These are phyloP conservation scores for Cerioporus squamosus DNA, from an alignment of 1,284 basidiomycete species.

Conservation along the genomic window DNA sequence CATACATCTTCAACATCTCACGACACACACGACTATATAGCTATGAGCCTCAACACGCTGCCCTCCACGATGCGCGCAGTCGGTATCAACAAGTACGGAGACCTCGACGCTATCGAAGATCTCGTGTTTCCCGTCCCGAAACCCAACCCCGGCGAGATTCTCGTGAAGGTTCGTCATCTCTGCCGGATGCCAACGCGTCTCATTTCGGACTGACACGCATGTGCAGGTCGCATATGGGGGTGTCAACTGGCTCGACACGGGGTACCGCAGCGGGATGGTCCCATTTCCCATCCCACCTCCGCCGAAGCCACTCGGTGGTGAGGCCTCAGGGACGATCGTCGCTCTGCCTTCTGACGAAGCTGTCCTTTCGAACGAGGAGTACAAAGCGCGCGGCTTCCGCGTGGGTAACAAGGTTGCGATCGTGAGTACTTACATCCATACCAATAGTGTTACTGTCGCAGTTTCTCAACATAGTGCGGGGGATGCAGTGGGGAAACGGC, in stretches of 20 bases:
- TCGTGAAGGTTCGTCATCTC: conserved; percentile 68
- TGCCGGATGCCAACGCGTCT: neutral
- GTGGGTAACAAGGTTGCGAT: conserved; percentile 67
- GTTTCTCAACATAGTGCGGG: neutral
- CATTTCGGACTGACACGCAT: neutral
- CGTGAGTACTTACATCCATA: conserved; percentile 46
- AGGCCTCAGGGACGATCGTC: conserved; percentile 78
- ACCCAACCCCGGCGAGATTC: conserved; percentile 64
- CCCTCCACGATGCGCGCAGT: conserved; percentile 58
- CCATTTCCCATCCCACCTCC: conserved; percentile 48
- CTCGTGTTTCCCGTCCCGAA: conserved; percentile 62
- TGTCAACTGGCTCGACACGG: conserved; percentile 88
- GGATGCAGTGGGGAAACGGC: conserved; percentile 31
- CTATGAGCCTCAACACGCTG: conserved; percentile 41
- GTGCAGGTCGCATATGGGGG: conserved; percentile 65
- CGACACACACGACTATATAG: neutral
- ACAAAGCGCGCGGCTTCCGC: conserved; percentile 58
- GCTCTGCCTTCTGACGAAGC: conserved; percentile 64
- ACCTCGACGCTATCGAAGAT: conserved; percentile 79
- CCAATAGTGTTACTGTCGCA: too few species aligned
- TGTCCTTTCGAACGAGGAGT: conserved; percentile 59
- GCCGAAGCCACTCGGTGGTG: conserved; percentile 81
- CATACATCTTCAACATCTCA: too few species aligned
- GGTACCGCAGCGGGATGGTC: conserved; percentile 66
- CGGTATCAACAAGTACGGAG: conserved; percentile 64